phyloP scores from a whole-genome alignment of 1,139 yeast species.

The Candida sanyaensis region DNA sequence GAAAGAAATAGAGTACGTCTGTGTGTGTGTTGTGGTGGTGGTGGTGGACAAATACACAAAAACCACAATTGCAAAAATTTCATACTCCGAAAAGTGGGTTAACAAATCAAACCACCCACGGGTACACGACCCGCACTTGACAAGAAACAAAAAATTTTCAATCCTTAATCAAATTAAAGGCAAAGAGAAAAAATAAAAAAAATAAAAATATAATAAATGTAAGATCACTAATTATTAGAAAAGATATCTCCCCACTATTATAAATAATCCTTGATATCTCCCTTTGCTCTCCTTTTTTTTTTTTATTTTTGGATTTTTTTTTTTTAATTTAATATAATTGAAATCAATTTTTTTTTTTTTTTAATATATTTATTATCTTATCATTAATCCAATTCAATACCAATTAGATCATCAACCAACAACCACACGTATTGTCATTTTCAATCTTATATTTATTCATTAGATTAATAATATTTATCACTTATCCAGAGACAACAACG shows the following conservation, averaged over 20 bases:
- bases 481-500: background rate
- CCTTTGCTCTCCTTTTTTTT: background rate
- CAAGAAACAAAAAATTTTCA: background rate
- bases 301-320: background rate
- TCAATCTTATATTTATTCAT: background rate
- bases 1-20: too few relatives aligned
- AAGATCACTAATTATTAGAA: background rate
- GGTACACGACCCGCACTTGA: background rate
- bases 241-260: background rate
- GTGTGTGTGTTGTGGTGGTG: too few relatives aligned
- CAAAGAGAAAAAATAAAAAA: too few relatives aligned
- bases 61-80: background rate
- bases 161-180: background rate
- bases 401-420: background rate
- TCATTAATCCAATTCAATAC: background rate
- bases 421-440: background rate
- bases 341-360: background rate
- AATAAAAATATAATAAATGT: background rate
- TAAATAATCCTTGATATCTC: constrained; percentile 4
- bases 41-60: too few relatives aligned
- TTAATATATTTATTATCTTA: background rate
- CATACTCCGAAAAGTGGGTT: constrained; percentile 5
- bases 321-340: background rate
- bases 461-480: background rate
- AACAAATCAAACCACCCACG: background rate